These are phyloP conservation scores for Alternaria tenuissima DNA, from an alignment of 2,329 filamentous ascomycete genomes.

Conservation along the genomic window DNA sequence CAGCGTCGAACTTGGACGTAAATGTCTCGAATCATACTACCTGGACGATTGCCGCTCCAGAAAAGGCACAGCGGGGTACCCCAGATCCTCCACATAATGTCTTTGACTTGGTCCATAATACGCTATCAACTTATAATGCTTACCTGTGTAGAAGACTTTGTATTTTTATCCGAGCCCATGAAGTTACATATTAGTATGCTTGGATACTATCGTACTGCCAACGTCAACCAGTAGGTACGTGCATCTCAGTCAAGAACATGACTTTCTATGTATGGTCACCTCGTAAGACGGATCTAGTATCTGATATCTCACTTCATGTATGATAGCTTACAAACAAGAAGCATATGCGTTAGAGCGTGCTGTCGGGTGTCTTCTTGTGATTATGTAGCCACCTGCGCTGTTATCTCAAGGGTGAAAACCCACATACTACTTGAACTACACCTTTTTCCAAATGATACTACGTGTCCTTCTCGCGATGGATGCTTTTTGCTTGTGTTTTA, in stretches of 20 bases:
- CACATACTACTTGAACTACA: too few relatives aligned
- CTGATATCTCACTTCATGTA: not conserved
- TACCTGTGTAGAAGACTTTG: not conserved
- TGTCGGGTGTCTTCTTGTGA: not conserved
- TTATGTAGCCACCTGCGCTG: not conserved
- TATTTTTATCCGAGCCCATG: not conserved
- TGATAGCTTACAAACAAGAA: not conserved
- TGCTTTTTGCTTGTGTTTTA: not conserved
- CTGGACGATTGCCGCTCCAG: not conserved
- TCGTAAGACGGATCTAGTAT: not conserved
- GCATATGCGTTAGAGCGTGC: not conserved
- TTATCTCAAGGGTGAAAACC: not conserved
- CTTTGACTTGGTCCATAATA: not conserved
- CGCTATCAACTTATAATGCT: not conserved
- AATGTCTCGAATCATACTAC: not conserved
- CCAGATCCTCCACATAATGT: not conserved
- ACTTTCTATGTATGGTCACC: not conserved
- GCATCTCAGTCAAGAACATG: not conserved
- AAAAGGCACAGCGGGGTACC: not conserved
- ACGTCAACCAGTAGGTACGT: not conserved
- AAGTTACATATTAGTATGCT: not conserved
- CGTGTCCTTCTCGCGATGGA: rapidly evolving
- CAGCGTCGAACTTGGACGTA: too few relatives aligned
- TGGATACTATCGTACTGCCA: not conserved
- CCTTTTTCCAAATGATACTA: not conserved